Percentiles rank a stretch among this genome's conserved stretches.
phyloP scores from a whole-genome alignment of 2,329 filamentous ascomycete genomes.

The Fusarium brevicatenulatum region DNA sequence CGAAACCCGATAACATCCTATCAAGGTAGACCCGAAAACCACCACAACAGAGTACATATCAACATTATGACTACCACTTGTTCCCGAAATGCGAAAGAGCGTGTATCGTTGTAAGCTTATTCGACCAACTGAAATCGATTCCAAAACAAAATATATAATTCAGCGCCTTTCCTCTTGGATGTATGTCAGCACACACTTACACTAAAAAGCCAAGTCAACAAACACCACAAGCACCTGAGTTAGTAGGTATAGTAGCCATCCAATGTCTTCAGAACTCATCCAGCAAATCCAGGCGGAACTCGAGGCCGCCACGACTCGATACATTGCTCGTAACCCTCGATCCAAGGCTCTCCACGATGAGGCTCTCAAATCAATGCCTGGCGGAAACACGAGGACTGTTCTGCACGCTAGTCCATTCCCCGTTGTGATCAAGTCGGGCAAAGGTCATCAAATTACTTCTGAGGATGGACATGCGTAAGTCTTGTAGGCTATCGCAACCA shows the following conservation, averaged over 20 bases:
- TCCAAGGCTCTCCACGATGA: constrained; percentile 53
- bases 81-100: constrained; percentile 25
- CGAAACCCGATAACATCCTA: constrained; percentile 29
- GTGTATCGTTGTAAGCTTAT: not conserved
- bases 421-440: constrained; percentile 52
- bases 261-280: constrained; percentile 31
- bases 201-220: not conserved
- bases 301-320: constrained; percentile 48
- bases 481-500: no score
- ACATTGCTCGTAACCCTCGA: constrained; percentile 49
- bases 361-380: constrained; percentile 53
- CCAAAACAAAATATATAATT: not conserved
- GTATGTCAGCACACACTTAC: not conserved
- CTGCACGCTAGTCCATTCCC: constrained; percentile 58
- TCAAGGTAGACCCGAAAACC: constrained; percentile 17
- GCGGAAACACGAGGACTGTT: constrained; percentile 59
- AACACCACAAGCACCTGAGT: not conserved
- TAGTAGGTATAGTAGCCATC: not conserved
- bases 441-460: constrained; percentile 51
- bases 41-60: not conserved
- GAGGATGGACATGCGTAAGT: constrained; percentile 53
- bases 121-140: not conserved
- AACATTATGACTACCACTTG: not conserved
- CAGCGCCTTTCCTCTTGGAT: not conserved
- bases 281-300: constrained; percentile 45